Base-by-base conservation (phyloP, 805 yeast genomes). In the Teunomyces panamensis region DNA sequence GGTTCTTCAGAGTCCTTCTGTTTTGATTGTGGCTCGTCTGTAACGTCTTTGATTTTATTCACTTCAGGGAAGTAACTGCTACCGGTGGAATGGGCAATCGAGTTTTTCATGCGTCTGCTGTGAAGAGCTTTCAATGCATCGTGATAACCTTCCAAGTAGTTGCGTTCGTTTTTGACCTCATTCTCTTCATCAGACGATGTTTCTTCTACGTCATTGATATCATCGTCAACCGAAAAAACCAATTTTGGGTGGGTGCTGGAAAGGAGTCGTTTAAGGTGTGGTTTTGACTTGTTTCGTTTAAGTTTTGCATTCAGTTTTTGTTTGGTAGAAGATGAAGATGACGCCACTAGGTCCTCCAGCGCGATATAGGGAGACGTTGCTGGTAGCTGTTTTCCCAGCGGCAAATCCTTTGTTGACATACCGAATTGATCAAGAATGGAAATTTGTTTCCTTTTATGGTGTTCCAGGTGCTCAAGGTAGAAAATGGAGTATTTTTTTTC, bases 181-280 rank as follows among this genome's bases (percentile, higher is more conserved):
- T 29, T 11, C 14, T 30, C 49, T 3, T 80, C 79, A 20, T 81
- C 63, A 49, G 76, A 79, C 20, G 44, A 64, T 53, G 80, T 29
- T 13, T 42, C 87, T 13, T 78, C 80, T 14, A 59, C 61, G 37
- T 88, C 96, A 52, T 80, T 79, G 37, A 86, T 80, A 56, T 85
- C 89, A 63, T 89, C 96, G 60, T 89, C 96, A 0, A 88, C 95
- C 30, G 90, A 83, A 61, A 84, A 89, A 0, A 86, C 71, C 41
- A 69, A 57, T 51, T 73, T 73, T 54, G 34, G 45, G 37, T 17
- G 48, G 50, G 24, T 45, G 24, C 39, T 52, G 45, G 26, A 66
- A 55, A 10, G 55, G 44, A 56, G 43, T 20, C 73, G 56, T 47
- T 67, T 67, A 29, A 69, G 53, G 32, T 59, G 70, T 5, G 74